Percentiles rank a stretch among this genome's conserved stretches.
Evolutionary conservation across 768 basidiomycete genomes (phyloP).

Genomic region (Calocybe cyanea): DNA sequence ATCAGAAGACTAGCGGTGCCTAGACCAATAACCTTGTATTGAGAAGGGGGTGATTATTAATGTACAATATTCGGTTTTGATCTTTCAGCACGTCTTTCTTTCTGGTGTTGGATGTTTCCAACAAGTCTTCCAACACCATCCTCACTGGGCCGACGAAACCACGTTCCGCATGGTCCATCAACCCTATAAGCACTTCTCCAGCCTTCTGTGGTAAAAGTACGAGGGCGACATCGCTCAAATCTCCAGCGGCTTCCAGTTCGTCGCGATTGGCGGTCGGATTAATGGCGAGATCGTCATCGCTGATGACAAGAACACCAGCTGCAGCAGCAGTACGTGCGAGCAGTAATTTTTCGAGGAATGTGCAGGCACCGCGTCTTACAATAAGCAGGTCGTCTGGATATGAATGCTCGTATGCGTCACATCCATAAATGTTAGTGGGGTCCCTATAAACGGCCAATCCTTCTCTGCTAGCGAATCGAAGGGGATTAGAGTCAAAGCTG

Average conservation of each 20-base stretch:
- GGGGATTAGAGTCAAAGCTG: conserved; percentile 19
- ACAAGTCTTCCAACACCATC: conserved; percentile 45
- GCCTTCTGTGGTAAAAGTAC: conserved; percentile 52
- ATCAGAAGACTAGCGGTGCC: conserved; percentile 48
- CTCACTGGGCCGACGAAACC: conserved; percentile 45
- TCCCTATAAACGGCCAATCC: conserved; percentile 58
- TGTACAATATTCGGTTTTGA: conserved; percentile 55
- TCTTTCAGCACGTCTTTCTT: conserved; percentile 25
- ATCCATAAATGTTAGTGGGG: conserved; percentile 53
- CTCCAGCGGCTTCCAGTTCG: conserved; percentile 55
- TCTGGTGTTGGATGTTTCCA: conserved; percentile 21
- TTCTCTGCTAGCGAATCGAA: conserved; percentile 45
- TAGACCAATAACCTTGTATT: conserved; percentile 72
- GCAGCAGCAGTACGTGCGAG: conserved; percentile 68
- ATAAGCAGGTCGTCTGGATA: conserved; percentile 56
- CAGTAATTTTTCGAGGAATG: conserved; percentile 82
- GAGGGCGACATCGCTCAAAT: conserved; percentile 54
- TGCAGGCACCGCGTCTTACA: conserved; percentile 75
- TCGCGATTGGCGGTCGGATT: conserved; percentile 62
- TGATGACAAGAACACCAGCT: conserved; percentile 74
- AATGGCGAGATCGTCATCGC: conserved; percentile 52
- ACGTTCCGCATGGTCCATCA: conserved; percentile 51
- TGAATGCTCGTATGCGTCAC: conserved; percentile 44
- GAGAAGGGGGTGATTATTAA: conserved; percentile 72
- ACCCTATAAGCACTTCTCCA: conserved; percentile 49